These are phyloP conservation scores for Lactifluus subvellereus DNA, from an alignment of 768 basidiomycete species.

Conservation along the genomic window DNA sequence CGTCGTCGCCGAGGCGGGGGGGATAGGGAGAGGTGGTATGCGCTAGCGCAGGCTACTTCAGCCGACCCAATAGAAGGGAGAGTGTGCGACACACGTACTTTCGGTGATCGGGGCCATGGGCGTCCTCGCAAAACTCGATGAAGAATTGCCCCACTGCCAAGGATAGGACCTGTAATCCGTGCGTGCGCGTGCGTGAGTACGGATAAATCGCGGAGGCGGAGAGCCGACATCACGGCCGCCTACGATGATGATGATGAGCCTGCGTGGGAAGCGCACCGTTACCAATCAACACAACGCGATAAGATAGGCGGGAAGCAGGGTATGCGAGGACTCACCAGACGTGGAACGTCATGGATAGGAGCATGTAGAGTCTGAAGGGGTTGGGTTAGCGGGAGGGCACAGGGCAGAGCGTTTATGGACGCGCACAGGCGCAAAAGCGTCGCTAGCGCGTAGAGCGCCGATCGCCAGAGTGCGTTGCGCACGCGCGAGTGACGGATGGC, in stretches of 20 bases:
- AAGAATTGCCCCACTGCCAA: conserved; percentile 55
- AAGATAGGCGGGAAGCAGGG: background rate
- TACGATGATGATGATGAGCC: conserved; percentile 48
- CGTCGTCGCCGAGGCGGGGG: conserved; percentile 25
- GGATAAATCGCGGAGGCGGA: background rate
- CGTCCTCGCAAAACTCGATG: conserved; percentile 40
- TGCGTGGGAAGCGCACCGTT: conserved; percentile 23
- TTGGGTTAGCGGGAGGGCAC: background rate
- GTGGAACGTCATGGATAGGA: conserved; percentile 66
- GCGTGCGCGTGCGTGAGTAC: background rate
- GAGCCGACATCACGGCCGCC: conserved; percentile 20
- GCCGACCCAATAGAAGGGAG: background rate
- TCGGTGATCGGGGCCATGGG: conserved; percentile 23
- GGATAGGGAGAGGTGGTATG: conserved; percentile 2
- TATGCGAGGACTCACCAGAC: conserved; percentile 45
- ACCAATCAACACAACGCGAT: background rate
- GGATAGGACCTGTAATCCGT: conserved; percentile 42
- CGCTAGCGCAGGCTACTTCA: background rate
- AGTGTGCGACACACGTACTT: background rate
- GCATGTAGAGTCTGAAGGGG: conserved; percentile 56
- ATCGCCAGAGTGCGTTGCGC: conserved; percentile 46
- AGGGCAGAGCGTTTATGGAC: background rate
- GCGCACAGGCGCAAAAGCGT: conserved; percentile 59
- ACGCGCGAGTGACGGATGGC: conserved; percentile 38
- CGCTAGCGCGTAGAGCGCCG: conserved; percentile 50